Conservation (phyloP, 2,329 filamentous ascomycete species). For the Calcarisporium arbuscula region DNA sequence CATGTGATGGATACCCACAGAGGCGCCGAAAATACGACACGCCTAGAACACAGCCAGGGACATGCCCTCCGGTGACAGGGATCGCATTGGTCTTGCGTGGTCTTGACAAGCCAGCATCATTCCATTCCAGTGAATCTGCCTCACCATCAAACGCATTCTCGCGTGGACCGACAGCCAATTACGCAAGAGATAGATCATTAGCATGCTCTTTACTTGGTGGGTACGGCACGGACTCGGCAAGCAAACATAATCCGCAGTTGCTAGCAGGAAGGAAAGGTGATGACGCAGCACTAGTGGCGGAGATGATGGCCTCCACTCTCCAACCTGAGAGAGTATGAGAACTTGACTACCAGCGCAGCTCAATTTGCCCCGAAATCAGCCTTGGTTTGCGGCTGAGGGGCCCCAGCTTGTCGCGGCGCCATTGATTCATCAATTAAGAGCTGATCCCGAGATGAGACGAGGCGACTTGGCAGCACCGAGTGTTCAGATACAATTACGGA, state of each 20-base stretch:
- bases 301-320: conserved; percentile 1
- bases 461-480: background rate
- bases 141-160: too few species aligned
- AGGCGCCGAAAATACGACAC: conserved; percentile 1
- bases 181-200: too few species aligned
- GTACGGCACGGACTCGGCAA: background rate
- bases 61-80: too few species aligned
- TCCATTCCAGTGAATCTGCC: too few species aligned
- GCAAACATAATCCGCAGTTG: conserved; percentile 1
- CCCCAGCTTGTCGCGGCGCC: conserved; percentile 1
- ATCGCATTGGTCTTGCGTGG: too few species aligned
- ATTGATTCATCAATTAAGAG: background rate
- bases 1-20: background rate
- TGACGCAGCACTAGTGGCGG: conserved; percentile 1
- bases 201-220: background rate
- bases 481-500: conserved; percentile 1
- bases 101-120: too few species aligned
- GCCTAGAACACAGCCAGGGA: too few species aligned
- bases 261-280: conserved; percentile 1
- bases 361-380: background rate
- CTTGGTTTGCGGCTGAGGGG: background rate
- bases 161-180: too few species aligned
- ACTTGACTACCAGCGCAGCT: background rate
- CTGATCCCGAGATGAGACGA: too few species aligned
- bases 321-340: conserved; percentile 1